Evolutionary conservation across 805 yeast genomes (phyloP).

Genomic region (Wickerhamomyces kurtzmanii): DNA sequence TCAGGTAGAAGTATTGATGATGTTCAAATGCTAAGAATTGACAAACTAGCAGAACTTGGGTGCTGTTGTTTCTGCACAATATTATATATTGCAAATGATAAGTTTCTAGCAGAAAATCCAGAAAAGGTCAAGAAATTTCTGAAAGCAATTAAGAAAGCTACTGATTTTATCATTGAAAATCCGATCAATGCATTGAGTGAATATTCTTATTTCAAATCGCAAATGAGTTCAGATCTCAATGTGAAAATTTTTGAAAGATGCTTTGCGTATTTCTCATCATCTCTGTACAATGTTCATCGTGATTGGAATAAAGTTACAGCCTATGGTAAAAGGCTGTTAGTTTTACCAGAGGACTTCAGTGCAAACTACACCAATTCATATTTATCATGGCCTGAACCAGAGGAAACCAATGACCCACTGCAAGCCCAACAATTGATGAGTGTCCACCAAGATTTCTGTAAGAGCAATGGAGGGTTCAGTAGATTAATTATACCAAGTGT

Average conservation of each 20-base stretch:
- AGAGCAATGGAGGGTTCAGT: conserved; percentile 36
- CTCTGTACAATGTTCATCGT: conserved; percentile 42
- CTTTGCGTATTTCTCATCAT: conserved; percentile 43
- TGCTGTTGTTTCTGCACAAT: conserved; percentile 53
- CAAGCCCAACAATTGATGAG: conserved; percentile 38
- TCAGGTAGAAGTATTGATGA: conserved; percentile 33
- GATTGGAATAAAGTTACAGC: conserved; percentile 49
- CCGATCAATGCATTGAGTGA: conserved; percentile 38
- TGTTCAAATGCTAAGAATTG: conserved; percentile 48
- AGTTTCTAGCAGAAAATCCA: conserved; percentile 35
- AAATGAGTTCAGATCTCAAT: conserved; percentile 29
- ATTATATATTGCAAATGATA: conserved; percentile 42
- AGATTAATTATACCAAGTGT: conserved; percentile 27
- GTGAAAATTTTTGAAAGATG: conserved; percentile 40
- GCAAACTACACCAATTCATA: conserved; percentile 43
- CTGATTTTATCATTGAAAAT: conserved; percentile 32
- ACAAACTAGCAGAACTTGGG: conserved; percentile 43
- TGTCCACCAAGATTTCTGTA: conserved; percentile 34
- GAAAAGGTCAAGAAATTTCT: conserved; percentile 34
- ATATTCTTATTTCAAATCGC: conserved; percentile 37
- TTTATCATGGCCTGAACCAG: conserved; percentile 39
- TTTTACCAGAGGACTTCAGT: conserved; percentile 36
- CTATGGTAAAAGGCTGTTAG: conserved; percentile 43
- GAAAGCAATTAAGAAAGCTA: conserved; percentile 40
- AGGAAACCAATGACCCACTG: conserved; percentile 34